Percentiles rank a stretch among this genome's conserved stretches.
These are phyloP conservation scores for Peronospora farinosa DNA, from an alignment of 352 stramenopile genomes.

Conservation along the genomic window DNA sequence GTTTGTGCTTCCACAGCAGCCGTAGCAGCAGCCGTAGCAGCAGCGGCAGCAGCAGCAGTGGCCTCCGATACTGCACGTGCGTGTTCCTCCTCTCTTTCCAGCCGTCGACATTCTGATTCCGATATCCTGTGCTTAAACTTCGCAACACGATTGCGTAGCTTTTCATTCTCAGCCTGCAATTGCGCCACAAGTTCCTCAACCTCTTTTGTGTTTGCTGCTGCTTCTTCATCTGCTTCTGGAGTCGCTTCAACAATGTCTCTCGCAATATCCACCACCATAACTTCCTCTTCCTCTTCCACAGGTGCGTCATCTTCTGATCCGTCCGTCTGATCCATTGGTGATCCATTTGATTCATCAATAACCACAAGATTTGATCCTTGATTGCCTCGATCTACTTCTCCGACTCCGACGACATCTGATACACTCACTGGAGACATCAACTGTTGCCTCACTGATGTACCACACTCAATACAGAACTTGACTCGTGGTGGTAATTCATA, in stretches of 20 bases:
- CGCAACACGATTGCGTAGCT: slow-evolving; percentile 59
- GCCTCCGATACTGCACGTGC: slow-evolving; percentile 29
- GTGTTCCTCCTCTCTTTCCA: slow-evolving; percentile 54
- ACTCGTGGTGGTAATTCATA: slow-evolving; percentile 69
- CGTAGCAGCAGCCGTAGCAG: too few species aligned
- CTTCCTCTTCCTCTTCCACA: slow-evolving; percentile 35
- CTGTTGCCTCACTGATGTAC: slow-evolving; percentile 53
- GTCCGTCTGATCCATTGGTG: slow-evolving; percentile 46
- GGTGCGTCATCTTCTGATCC: slow-evolving; percentile 49
- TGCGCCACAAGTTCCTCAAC: slow-evolving; percentile 37
- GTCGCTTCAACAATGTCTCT: slow-evolving; percentile 28
- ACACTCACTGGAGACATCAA: slow-evolving; percentile 45
- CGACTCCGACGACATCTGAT: slow-evolving; percentile 11
- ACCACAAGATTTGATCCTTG: slow-evolving; percentile 49
- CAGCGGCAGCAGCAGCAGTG: slow-evolving; percentile 21
- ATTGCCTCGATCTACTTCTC: slow-evolving; percentile 28
- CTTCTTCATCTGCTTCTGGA: slow-evolving; percentile 24
- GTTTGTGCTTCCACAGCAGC: slow-evolving; percentile 10
- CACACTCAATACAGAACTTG: slow-evolving; percentile 86
- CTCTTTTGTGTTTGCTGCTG: slow-evolving; percentile 22
- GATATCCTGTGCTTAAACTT: slow-evolving; percentile 67
- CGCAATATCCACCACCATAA: slow-evolving; percentile 14
- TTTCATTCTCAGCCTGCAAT: slow-evolving; percentile 74
- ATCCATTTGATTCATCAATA: slow-evolving; percentile 67
- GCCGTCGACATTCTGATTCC: slow-evolving; percentile 44